phyloP scores from a whole-genome alignment of 768 basidiomycete species.

The Lentinula guzmanii region DNA sequence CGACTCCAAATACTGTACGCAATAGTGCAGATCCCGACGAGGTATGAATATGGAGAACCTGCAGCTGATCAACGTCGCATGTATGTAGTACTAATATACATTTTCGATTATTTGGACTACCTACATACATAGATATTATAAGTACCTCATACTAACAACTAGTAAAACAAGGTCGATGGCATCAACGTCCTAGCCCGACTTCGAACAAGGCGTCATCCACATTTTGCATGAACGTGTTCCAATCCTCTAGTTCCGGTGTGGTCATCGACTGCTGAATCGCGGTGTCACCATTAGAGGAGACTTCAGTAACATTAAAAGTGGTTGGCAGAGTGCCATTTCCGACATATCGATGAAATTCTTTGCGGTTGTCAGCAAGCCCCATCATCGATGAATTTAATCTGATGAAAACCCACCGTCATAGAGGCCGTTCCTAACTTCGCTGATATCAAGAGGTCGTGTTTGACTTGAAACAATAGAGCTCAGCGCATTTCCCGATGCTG shows the following conservation, averaged over 20 bases:
- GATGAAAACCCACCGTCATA: neutral
- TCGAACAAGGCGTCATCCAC: conserved; percentile 2
- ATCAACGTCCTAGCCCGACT: neutral
- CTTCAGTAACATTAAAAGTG: neutral
- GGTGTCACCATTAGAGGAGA: neutral
- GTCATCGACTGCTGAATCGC: neutral
- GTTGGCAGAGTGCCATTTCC: neutral
- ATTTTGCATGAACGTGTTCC: conserved; percentile 2
- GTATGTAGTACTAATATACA: too few relatives aligned
- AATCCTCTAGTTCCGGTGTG: neutral
- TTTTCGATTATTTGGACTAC: too few relatives aligned
- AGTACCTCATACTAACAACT: neutral
- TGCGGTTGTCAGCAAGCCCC: neutral
- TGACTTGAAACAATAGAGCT: neutral
- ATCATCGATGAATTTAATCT: too few relatives aligned
- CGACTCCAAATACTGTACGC: neutral
- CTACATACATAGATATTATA: too few relatives aligned
- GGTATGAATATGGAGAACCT: too few relatives aligned
- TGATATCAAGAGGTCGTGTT: neutral
- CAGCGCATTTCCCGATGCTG: neutral
- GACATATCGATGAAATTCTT: neutral
- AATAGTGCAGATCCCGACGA: too few relatives aligned
- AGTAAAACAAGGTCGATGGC: neutral
- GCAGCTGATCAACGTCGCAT: too few relatives aligned
- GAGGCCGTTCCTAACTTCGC: neutral